Percentiles rank a stretch among this genome's conserved stretches.
Evolutionary conservation across 257 asterid species (phyloP).

Genomic region (Solanum okadae): DNA sequence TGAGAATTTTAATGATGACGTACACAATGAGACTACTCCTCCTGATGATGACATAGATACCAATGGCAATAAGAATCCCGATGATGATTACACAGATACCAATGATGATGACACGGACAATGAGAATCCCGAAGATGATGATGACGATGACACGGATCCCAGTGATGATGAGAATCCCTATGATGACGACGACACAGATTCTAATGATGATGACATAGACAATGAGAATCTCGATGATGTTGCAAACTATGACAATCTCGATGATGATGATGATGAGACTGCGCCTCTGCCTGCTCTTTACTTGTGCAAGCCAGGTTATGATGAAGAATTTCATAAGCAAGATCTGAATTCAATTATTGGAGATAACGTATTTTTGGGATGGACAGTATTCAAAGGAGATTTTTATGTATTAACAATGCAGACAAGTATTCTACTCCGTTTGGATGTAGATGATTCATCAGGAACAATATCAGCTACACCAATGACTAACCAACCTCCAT

Average conservation of each 20-base stretch:
- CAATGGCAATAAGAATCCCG: too few relatives aligned
- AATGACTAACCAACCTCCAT: too few relatives aligned
- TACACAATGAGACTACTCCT: too few relatives aligned
- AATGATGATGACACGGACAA: too few relatives aligned
- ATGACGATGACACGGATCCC: neutral
- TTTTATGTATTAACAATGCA: neutral
- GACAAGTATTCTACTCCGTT: too few relatives aligned
- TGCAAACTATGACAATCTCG: rapidly evolving
- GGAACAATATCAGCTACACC: too few relatives aligned
- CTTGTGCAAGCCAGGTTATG: neutral
- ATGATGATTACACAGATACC: too few relatives aligned
- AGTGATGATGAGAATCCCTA: neutral
- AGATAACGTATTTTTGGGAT: neutral
- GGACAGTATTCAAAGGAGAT: neutral
- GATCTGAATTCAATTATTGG: neutral
- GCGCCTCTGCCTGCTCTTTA: neutral
- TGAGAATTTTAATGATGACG: neutral
- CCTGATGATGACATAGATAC: neutral
- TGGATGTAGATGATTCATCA: too few relatives aligned
- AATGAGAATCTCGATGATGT: too few relatives aligned
- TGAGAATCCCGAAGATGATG: too few relatives aligned
- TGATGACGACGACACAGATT: neutral
- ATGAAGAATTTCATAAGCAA: neutral
- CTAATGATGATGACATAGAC: neutral
- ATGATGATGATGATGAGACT: neutral